Evolutionary conservation across 306 rosid genomes (phyloP), one percentile per base, ranked within the genome.

Genomic region (Oemleria cerasiformis): DNA sequence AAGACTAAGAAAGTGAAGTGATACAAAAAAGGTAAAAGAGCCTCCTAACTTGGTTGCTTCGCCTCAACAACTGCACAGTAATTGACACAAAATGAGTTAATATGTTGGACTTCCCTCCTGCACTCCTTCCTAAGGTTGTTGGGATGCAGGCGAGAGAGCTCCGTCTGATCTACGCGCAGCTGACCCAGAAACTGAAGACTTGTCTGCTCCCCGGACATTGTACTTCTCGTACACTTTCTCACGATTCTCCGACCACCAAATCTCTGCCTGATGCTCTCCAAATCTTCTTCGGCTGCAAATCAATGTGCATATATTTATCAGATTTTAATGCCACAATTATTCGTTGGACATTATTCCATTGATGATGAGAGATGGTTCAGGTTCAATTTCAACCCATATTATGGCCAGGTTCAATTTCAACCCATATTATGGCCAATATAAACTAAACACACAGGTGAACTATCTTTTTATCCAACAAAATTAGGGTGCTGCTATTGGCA

Each of bases 231-330:
- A 95, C 62, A 95, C 99, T 78, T 74, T 91, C 19, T 91, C 96
- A 1, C 92, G 92, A 55, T 95, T 95, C 87, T 91, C 97, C 0
- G 97, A 89, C 99, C 99, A 91, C 99, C 99, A 95, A 42, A 79
- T 85, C 79, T 91, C 97, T n/a, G 99, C 99, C 85, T 91, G 99
- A 70, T 89, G 88, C 88, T 95, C 99, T 65, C 91, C 99, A 21
- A 95, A 95, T 86, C 89, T 89, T 75, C 97, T 87, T 51, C 97
- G 99, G 90, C 99, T 95, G 92, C 87, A 81, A 10, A 78, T 38
- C 21, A 67, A 75, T 60, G 77, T 57, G 40, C 16, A 65, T 40
- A 70, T 47, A 25, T 25, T 25, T 2, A 80, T 66, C 41, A 79
- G 67, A 73, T 75, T 61, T 61, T 38, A 69, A 40, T 63, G 25